Evolutionary conservation across 306 rosid species (phyloP).

Genomic region (Vigna radiata): DNA sequence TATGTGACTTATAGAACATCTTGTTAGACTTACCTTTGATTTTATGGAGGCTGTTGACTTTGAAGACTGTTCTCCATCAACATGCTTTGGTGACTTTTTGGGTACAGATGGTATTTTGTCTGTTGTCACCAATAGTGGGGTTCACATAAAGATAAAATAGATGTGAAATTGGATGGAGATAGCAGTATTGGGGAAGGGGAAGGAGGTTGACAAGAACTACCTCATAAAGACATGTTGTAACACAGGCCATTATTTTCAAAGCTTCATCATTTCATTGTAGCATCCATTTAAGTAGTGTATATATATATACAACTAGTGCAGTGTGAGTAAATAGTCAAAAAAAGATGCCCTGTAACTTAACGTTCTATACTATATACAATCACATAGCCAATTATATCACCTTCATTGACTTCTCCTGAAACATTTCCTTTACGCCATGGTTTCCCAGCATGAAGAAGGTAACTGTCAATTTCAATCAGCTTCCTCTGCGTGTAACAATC

Average conservation of each 20-base stretch:
- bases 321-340: constrained; percentile 11
- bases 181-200: constrained; percentile 7
- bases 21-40: constrained; percentile 57
- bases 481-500: constrained; percentile 77
- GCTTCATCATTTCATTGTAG: too few species aligned
- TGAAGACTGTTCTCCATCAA: constrained; percentile 53
- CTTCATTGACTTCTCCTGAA: constrained; percentile 54
- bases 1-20: constrained; percentile 1
- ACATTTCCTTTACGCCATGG: constrained; percentile 82
- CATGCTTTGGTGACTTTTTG: constrained; percentile 54
- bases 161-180: constrained; percentile 19
- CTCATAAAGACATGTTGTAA: constrained; percentile 6
- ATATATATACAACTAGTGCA: constrained; percentile 22
- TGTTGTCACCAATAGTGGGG: constrained; percentile 44
- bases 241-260: too few species aligned
- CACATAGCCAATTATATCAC: constrained; percentile 50
- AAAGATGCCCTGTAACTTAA: constrained; percentile 13
- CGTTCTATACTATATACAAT: constrained; percentile 35
- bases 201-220: constrained; percentile 16
- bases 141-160: constrained; percentile 27
- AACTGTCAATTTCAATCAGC: constrained; percentile 83
- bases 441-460: constrained; percentile 82
- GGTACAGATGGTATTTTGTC: constrained; percentile 52
- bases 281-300: too few species aligned
- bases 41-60: constrained; percentile 49